Evolutionary conservation across 306 rosid genomes (phyloP).

Genomic region (Cicer pinnatifidum): DNA sequence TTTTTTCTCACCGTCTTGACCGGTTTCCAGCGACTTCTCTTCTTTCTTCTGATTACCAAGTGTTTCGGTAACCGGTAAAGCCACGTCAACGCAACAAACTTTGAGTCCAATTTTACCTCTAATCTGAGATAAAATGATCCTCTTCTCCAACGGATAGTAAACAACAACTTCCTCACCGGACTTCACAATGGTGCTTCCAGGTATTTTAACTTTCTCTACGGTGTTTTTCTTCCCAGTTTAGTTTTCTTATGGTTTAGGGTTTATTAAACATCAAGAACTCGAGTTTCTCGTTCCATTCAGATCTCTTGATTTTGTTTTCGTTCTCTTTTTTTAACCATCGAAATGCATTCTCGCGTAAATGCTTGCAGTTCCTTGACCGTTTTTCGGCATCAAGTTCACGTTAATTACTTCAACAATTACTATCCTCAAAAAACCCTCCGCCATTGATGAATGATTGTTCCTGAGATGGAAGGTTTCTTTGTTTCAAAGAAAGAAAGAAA

Average conservation of each 20-base stretch:
- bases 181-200: slow-evolving; percentile 59
- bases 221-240: too few relatives aligned
- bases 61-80: slow-evolving; percentile 49
- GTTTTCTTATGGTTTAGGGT: slow-evolving; percentile 68
- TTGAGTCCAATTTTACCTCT: slow-evolving; percentile 81
- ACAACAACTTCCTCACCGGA: slow-evolving; percentile 55
- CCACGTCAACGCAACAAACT: slow-evolving; percentile 64
- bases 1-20: slow-evolving; percentile 36
- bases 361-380: slow-evolving; percentile 95
- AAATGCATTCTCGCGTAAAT: slow-evolving; percentile 87
- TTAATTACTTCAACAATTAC: slow-evolving; percentile 71
- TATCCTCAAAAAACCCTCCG: slow-evolving; percentile 61
- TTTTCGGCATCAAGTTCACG: slow-evolving; percentile 93
- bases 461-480: background rate
- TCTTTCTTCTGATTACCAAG: slow-evolving; percentile 42
- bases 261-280: slow-evolving; percentile 69
- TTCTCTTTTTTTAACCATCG: slow-evolving; percentile 59
- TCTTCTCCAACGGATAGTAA: slow-evolving; percentile 82
- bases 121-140: slow-evolving; percentile 88
- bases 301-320: background rate
- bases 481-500: background rate
- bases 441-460: slow-evolving; percentile 49
- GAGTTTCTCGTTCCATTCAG: slow-evolving; percentile 86
- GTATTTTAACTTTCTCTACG: slow-evolving; percentile 85
- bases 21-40: slow-evolving; percentile 44